Evolutionary conservation across 2,329 filamentous ascomycete species (phyloP).

Genomic region (Neofusicoccum kwambonambiense): DNA sequence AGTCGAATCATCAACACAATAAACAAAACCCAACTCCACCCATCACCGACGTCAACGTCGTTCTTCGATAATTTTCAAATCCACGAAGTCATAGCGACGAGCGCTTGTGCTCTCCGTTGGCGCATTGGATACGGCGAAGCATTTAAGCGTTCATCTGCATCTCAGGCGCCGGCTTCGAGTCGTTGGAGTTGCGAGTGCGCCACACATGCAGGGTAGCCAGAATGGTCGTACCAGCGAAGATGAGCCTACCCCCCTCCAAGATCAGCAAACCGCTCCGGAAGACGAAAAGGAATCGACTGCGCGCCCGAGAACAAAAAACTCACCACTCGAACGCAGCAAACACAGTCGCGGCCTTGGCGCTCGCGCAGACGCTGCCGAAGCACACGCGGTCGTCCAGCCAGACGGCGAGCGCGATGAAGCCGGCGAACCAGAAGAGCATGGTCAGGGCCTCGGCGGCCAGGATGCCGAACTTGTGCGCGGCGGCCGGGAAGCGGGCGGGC

Average conservation of each 20-base stretch:
- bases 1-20: background rate
- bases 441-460: slow-evolving; percentile 69
- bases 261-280: background rate
- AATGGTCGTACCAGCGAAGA: slow-evolving; percentile 52
- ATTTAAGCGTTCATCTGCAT: slow-evolving; percentile 29
- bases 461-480: slow-evolving; percentile 65
- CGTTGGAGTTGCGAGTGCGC: slow-evolving; percentile 36
- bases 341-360: slow-evolving; percentile 62
- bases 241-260: slow-evolving; percentile 40
- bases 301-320: slow-evolving; percentile 12
- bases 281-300: background rate
- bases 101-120: too few species aligned
- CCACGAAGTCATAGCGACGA: too few species aligned
- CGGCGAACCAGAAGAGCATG: slow-evolving; percentile 87
- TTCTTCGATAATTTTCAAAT: background rate
- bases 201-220: slow-evolving; percentile 50
- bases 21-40: background rate
- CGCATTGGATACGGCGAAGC: background rate
- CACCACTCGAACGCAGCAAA: slow-evolving; percentile 67
- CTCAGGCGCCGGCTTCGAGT: slow-evolving; percentile 34
- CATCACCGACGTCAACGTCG: background rate
- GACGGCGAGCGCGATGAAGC: slow-evolving; percentile 74
- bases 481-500: slow-evolving; percentile 58
- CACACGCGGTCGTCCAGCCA: slow-evolving; percentile 59
- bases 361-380: slow-evolving; percentile 56